Base-by-base conservation (phyloP, 495 filamentous ascomycete species). In the Bombardia bombarda region DNA sequence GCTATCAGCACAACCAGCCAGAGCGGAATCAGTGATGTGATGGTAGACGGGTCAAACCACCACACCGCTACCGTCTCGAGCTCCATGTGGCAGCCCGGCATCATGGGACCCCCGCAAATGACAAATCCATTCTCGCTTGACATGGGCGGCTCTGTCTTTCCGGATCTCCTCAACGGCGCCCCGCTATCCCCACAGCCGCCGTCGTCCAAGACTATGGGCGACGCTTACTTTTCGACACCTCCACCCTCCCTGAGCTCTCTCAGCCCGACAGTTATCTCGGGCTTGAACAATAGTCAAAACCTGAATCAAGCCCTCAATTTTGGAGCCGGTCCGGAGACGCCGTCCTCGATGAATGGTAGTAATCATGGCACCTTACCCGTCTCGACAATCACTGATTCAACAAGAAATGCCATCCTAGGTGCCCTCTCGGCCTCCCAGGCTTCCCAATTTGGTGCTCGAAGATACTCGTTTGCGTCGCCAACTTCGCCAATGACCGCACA, bases 1-100 rank as follows among this genome's bases (percentile, higher is more conserved):
- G 90, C 85, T 18, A 88, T 95, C 55, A 95, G 90, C 63, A 92
- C 85, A 14, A 85, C 83, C 21, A 95, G 90, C 55, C 89, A 90
- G 51, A 90, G 84, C 62, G 87, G 84, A 12, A 84, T 93, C 53
- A 95, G 87, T 61, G 90, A 97, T 56, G 77, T 88, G 44, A 90
- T 95, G 84, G 68, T 94, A 31, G 88, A 95, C 58, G 86, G 84
- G 4, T 81, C 84, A 9, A 84, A 83, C 51, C 79, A 72, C 40
- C 70, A 71, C 23, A 53, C 66, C 23, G 50, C 61, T 10, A 57
- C 74, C 6, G 58, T 62, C 19, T 68, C 74, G 21, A 69, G 65
- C 45, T 68, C 74, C 19, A 71, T 80, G 53, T 84, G 80, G 87
- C 80, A 83, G 49, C 79, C 78, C 40, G 68, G 74, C 16, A 71